phyloP scores from a whole-genome alignment of 345 rosid species.

The Populus euphratica region DNA sequence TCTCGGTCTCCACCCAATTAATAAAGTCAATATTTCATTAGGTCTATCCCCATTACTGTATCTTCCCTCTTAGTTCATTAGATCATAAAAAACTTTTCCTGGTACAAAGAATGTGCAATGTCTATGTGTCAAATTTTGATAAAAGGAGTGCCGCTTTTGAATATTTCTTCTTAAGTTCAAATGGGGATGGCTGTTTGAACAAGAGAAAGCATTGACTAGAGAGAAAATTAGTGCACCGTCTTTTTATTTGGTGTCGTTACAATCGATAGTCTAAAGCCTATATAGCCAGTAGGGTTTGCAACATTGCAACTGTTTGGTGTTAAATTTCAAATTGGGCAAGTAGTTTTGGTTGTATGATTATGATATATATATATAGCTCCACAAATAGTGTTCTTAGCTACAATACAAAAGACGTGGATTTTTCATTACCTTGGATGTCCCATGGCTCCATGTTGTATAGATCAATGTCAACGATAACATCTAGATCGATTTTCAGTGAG shows the following conservation, averaged over 20 bases:
- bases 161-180: neutral
- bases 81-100: neutral
- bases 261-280: neutral
- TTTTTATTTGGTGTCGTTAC: neutral
- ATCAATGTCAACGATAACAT: conserved; percentile 81
- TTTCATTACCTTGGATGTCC: conserved; percentile 79
- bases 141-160: neutral
- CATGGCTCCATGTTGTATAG: conserved; percentile 98
- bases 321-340: neutral
- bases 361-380: neutral
- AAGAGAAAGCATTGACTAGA: neutral
- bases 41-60: conserved; percentile 3
- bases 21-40: neutral
- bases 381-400: neutral
- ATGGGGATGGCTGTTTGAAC: neutral
- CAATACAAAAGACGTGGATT: neutral
- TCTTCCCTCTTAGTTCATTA: neutral
- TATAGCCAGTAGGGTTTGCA: neutral
- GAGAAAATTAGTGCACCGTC: neutral
- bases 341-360: neutral
- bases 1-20: neutral
- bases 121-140: neutral
- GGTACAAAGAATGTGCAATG: neutral
- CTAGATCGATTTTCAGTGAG: conserved; percentile 67
- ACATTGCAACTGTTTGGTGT: neutral